These are phyloP conservation scores for Chloropicon primus DNA, from an alignment of 139 green algal genomes.

Conservation along the genomic window DNA sequence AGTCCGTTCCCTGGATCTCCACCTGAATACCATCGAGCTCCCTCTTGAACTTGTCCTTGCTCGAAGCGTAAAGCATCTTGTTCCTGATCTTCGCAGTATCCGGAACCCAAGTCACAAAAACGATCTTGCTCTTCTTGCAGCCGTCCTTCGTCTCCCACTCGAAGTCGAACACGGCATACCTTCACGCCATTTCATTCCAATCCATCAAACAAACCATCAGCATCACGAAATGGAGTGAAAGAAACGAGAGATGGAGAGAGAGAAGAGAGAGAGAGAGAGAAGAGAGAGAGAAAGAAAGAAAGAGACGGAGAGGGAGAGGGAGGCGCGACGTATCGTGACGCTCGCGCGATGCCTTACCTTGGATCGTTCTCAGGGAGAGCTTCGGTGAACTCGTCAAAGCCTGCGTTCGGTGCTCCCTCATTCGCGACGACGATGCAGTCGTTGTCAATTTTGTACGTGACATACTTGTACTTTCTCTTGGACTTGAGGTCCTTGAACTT, in stretches of 20 bases:
- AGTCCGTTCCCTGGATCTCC: constrained; percentile 60
- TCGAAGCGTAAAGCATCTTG: constrained; percentile 85
- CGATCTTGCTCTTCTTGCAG: neutral
- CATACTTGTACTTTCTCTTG: neutral
- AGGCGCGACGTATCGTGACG: too few species aligned
- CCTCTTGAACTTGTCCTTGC: constrained; percentile 79
- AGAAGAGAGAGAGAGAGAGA: neutral
- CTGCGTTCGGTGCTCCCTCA: neutral
- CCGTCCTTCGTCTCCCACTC: neutral
- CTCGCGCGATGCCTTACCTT: too few species aligned
- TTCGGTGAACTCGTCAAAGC: neutral
- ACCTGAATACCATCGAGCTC: constrained; percentile 55
- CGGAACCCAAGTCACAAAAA: constrained; percentile 32
- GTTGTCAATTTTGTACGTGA: neutral
- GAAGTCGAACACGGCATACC: neutral
- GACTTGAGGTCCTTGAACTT: neutral
- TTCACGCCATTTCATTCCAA: too few species aligned
- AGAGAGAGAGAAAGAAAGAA: too few species aligned
- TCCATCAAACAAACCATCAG: too few species aligned
- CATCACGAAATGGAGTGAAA: too few species aligned
- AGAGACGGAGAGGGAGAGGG: too few species aligned
- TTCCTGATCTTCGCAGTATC: constrained; percentile 43
- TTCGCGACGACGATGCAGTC: neutral
- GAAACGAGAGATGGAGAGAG: too few species aligned
- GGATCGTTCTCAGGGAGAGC: neutral